Evolutionary conservation across 345 rosid species (phyloP), one percentile per base, ranked within the genome.

Genomic region (Populus deltoides): DNA sequence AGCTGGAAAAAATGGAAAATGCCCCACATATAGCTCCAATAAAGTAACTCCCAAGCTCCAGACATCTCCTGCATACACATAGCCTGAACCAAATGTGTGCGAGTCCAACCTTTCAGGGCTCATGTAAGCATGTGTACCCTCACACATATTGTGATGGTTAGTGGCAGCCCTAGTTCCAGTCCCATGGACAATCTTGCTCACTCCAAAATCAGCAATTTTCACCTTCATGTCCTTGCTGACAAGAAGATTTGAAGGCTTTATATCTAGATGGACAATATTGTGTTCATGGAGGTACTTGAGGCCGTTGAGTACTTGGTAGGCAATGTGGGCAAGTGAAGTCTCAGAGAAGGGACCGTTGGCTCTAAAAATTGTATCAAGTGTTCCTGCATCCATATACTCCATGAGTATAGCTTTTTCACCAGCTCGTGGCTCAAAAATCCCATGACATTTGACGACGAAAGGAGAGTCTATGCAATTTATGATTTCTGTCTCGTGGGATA

Each of bases 1-100:
- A 1, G 75, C 70, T 45, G 25, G 74, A 1, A 70, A 75, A 25
- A 80, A 74, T 7, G 83, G 79, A 55, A 62, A 80, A 70, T 80
- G 70, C 33, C 86, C 81, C 18, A 70, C 38, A 36, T 33, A 80
- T 1, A 80, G 71, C 81, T 83, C 83, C 83, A 77, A 70, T 29
- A 80, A 70, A 36, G 70, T 77, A n/a, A 83, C 68, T 11, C 83
- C 79, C 15, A 80, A 36, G 70, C 81, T 77, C 81, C 83, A 79
- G 0, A 76, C 62, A 33, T 80, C 81, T 10, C 71, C 68, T 0
- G 82, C 83, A 20, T 53, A 80, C 0, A 65, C 68, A 61, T 36
- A 75, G 12, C 55, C 55, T 6, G 53, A 16, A 12, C 78, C 77
- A 16, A 62, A 65, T 12, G 76, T 22, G 12, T 33, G 36, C 4